Evolutionary conservation across 2,329 filamentous ascomycete species (phyloP).

Genomic region (Pezicula radicicola): DNA sequence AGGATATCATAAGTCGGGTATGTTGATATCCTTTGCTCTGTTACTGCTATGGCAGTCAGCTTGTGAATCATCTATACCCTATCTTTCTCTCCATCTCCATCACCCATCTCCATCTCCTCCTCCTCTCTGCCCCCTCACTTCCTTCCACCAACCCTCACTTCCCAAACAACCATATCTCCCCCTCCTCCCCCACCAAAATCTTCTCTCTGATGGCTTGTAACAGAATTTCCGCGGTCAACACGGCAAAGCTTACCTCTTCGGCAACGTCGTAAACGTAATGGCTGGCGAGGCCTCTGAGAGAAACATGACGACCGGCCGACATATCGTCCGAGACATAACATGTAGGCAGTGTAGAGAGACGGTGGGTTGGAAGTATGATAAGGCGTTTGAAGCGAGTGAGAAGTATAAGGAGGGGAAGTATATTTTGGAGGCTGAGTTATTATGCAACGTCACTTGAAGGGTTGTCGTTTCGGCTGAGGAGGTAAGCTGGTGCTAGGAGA

Average conservation of each 20-base stretch:
- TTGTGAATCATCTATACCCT: too few relatives aligned
- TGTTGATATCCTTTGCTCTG: constrained; percentile 27
- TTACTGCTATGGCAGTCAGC: too few relatives aligned
- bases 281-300: constrained; percentile 84
- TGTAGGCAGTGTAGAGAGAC: constrained; percentile 90
- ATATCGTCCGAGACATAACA: constrained; percentile 89
- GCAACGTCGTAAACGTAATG: constrained; percentile 87
- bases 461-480: not conserved
- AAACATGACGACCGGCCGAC: constrained; percentile 95
- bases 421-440: constrained; percentile 87
- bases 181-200: constrained; percentile 1
- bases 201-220: constrained; percentile 4
- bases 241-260: constrained; percentile 96
- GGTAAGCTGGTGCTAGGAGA: not conserved
- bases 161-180: constrained; percentile 1
- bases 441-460: constrained; percentile 67
- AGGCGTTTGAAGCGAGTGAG: constrained; percentile 86
- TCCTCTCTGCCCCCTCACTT: constrained; percentile 6
- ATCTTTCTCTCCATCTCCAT: not conserved
- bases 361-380: constrained; percentile 99
- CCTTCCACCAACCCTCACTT: constrained; percentile 1
- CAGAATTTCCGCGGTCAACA: constrained; percentile 98
- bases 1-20: constrained; percentile 93
- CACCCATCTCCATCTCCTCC: constrained; percentile 1
- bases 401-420: constrained; percentile 99